phyloP scores from a whole-genome alignment of 441 rosid genomes.

The Euphorbia neoarborescens region DNA sequence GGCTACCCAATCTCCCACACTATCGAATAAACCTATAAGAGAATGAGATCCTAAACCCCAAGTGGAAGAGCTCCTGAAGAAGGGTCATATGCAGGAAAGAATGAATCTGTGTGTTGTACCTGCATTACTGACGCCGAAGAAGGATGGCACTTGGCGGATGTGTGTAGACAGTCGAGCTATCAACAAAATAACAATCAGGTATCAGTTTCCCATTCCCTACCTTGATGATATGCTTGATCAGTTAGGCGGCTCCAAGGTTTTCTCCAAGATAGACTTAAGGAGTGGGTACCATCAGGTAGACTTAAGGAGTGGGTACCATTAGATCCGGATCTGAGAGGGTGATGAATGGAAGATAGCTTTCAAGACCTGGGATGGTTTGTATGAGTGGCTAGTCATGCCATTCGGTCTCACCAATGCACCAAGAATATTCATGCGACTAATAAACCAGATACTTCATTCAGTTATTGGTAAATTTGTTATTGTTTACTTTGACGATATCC shows the following conservation, averaged over 20 bases:
- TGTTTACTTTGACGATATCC: not conserved
- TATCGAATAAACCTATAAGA: not conserved
- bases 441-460: not conserved
- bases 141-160: not conserved
- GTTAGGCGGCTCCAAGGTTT: not conserved
- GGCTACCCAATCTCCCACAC: not conserved
- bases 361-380: not conserved
- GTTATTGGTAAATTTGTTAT: not conserved
- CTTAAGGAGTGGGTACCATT: not conserved
- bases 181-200: not conserved
- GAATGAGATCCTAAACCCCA: not conserved
- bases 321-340: not conserved
- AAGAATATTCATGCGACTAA: not conserved
- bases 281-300: too few relatives aligned
- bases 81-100: not conserved
- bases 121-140: not conserved
- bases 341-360: not conserved
- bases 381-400: not conserved
- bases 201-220: not conserved
- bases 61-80: not conserved
- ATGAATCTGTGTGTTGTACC: not conserved
- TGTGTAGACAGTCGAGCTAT: not conserved
- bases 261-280: not conserved
- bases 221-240: not conserved
- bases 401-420: not conserved